Percentiles rank a stretch among this genome's conserved stretches.
Evolutionary conservation across 352 stramenopile species (phyloP).

Genomic region (Pythium aristosporum): DNA sequence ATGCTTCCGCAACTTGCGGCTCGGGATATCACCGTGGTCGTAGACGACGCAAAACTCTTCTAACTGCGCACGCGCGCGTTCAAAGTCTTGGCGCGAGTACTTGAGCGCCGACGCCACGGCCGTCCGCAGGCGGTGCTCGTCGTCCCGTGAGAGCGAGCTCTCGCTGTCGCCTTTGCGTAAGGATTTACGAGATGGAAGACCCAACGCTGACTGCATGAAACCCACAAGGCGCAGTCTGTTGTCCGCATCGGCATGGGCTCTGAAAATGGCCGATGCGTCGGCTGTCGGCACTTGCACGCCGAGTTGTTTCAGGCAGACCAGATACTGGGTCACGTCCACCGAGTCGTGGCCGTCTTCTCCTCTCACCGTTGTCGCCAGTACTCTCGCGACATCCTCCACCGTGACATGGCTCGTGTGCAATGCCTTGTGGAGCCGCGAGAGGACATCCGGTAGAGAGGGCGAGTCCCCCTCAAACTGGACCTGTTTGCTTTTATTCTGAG

Average conservation of each 20-base stretch:
- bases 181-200: constrained; percentile 3
- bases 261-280: constrained; percentile 9
- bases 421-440: background rate
- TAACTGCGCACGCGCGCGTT: constrained; percentile 34
- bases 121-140: constrained; percentile 32
- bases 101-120: constrained; percentile 33
- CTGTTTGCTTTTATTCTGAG: constrained; percentile 27
- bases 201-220: constrained; percentile 27
- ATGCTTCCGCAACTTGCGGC: constrained; percentile 42
- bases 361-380: background rate
- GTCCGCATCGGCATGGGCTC: background rate
- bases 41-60: constrained; percentile 58
- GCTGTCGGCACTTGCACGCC: constrained; percentile 3
- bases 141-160: constrained; percentile 21
- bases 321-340: constrained; percentile 16
- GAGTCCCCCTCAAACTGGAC: constrained; percentile 16
- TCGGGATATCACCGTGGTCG: constrained; percentile 34
- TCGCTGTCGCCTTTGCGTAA: background rate
- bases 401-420: constrained; percentile 4
- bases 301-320: constrained; percentile 18
- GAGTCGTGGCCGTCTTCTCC: background rate
- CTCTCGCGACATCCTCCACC: background rate
- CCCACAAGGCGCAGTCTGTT: constrained; percentile 3
- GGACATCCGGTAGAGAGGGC: background rate
- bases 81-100: constrained; percentile 34